A percentile compares a stretch with the other conserved stretches of the same genome.
phyloP scores from a whole-genome alignment of 352 stramenopile species.

The Plasmopara halstedii region DNA sequence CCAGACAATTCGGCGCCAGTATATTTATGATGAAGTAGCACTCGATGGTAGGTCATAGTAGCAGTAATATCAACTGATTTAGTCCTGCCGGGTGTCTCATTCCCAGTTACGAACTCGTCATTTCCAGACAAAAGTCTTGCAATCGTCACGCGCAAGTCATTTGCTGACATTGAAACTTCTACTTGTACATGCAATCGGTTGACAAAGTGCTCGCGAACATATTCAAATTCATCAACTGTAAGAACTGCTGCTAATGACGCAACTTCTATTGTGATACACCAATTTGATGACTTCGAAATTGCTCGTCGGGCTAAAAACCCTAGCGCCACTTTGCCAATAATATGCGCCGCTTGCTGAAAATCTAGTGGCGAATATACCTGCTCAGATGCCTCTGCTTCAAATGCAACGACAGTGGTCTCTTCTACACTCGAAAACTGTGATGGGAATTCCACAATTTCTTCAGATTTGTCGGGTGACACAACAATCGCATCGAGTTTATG shows the following conservation, averaged over 20 bases:
- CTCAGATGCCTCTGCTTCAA: slow-evolving; percentile 1
- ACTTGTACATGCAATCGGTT: slow-evolving; percentile 29
- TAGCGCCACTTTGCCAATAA: slow-evolving; percentile 43
- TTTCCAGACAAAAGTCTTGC: slow-evolving; percentile 30
- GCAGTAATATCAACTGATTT: slow-evolving; percentile 3
- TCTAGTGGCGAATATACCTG: slow-evolving; percentile 3
- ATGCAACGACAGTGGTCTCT: not conserved
- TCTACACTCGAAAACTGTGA: too few relatives aligned
- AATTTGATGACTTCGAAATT: slow-evolving; percentile 42
- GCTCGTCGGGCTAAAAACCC: slow-evolving; percentile 33
- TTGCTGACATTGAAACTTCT: slow-evolving; percentile 48
- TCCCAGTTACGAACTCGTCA: slow-evolving; percentile 8
- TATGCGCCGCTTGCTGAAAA: slow-evolving; percentile 26
- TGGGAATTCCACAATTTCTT: too few relatives aligned
- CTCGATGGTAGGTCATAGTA: slow-evolving; percentile 27
- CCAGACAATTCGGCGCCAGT: slow-evolving; percentile 19
- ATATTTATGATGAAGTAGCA: slow-evolving; percentile 20
- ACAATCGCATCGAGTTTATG: not conserved
- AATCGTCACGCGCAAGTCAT: slow-evolving; percentile 40
- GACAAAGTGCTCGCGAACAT: slow-evolving; percentile 6
- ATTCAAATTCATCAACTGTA: slow-evolving; percentile 21
- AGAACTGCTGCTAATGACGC: slow-evolving; percentile 23
- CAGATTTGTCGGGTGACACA: slow-evolving; percentile 2
- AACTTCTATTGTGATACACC: slow-evolving; percentile 35
- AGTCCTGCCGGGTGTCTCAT: too few relatives aligned